Conservation (phyloP, 2,329 filamentous ascomycete genomes). For the Neocucurbitaria cava region DNA sequence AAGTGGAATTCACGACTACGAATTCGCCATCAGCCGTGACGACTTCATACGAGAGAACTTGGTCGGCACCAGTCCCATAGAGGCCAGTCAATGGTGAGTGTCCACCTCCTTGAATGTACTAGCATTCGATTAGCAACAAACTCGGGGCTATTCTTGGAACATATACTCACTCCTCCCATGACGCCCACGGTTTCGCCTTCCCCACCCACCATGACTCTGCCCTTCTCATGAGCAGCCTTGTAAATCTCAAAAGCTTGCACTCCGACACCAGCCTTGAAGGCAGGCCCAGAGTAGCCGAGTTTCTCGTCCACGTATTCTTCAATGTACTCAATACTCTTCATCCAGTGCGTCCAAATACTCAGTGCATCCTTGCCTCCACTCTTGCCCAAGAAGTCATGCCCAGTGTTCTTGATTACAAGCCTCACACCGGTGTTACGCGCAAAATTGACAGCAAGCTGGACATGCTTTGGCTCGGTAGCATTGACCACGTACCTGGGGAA, state of each 20-base stretch:
- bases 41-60: conserved; percentile 45
- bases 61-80: conserved; percentile 50
- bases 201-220: conserved; percentile 61
- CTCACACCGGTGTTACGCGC: conserved; percentile 42
- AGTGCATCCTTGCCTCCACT: conserved; percentile 43
- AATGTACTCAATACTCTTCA: conserved; percentile 45
- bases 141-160: too few species aligned
- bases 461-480: conserved; percentile 44
- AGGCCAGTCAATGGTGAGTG: conserved; percentile 60
- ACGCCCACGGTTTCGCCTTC: conserved; percentile 60
- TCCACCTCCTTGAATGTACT: conserved; percentile 59
- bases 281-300: conserved; percentile 53
- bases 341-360: conserved; percentile 48
- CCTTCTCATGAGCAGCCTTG: conserved; percentile 55
- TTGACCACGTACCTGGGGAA: conserved; percentile 47
- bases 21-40: conserved; percentile 42
- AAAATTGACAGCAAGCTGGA: conserved; percentile 47
- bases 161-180: conserved; percentile 51
- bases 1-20: conserved; percentile 38
- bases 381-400: conserved; percentile 47
- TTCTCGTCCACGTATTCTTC: conserved; percentile 41
- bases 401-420: conserved; percentile 46
- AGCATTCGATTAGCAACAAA: too few species aligned
- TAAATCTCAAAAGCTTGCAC: conserved; percentile 63
- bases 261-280: conserved; percentile 63